Conservation (phyloP, 805 yeast genomes). For the Yamadazyma endophytica region DNA sequence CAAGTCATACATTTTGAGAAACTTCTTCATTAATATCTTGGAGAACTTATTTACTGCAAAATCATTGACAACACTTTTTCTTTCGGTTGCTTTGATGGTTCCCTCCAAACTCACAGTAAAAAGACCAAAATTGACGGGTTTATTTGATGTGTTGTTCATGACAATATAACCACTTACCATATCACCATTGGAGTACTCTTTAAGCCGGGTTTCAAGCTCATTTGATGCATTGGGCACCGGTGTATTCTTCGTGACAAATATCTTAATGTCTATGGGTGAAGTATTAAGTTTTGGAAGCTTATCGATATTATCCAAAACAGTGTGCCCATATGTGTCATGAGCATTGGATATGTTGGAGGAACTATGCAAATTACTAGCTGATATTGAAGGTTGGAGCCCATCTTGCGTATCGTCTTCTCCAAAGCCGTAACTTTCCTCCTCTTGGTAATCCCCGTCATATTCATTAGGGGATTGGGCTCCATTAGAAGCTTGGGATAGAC, state of each 20-base stretch:
- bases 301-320: constrained; percentile 50
- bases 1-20: constrained; percentile 57
- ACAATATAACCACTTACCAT: constrained; percentile 42
- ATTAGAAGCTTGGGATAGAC: neutral
- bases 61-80: constrained; percentile 11
- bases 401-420: constrained; percentile 12
- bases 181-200: constrained; percentile 40
- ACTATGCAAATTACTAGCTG: constrained; percentile 2
- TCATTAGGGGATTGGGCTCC: constrained; percentile 3
- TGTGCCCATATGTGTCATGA: constrained; percentile 33
- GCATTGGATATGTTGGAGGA: constrained; percentile 7
- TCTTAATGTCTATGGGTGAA: constrained; percentile 46
- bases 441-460: no score
- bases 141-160: constrained; percentile 43
- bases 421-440: constrained; percentile 15
- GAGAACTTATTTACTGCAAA: constrained; percentile 16
- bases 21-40: constrained; percentile 42
- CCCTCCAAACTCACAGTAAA: constrained; percentile 49
- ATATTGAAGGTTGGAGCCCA: constrained; percentile 4
- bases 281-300: constrained; percentile 37
- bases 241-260: constrained; percentile 50
- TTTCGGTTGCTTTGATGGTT: constrained; percentile 32
- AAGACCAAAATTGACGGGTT: constrained; percentile 41
- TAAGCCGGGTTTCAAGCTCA: constrained; percentile 43
- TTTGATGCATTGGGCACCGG: constrained; percentile 38